Conservation (phyloP, 148 eudicot genomes). For the Rhododendron molle region DNA sequence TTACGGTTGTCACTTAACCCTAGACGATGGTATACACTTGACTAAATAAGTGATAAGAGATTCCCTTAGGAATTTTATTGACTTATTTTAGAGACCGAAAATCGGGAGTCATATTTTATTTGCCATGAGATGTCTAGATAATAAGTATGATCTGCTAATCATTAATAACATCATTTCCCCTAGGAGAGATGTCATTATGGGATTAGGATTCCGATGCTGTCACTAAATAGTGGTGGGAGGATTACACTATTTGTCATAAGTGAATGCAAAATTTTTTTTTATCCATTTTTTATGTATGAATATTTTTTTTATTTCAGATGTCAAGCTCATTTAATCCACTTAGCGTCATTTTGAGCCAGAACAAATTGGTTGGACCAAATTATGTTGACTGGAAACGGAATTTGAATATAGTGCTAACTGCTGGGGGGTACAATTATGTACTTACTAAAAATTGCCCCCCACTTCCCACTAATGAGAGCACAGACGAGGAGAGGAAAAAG, state of each 20-base stretch:
- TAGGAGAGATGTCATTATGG: background rate
- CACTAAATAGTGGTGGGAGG: background rate
- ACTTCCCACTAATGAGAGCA: background rate
- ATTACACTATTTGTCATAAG: background rate
- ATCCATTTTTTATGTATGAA: background rate
- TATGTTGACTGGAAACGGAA: background rate
- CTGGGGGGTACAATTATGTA: background rate
- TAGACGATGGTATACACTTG: background rate
- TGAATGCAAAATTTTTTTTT: background rate
- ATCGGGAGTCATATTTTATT: background rate
- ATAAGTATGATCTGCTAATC: background rate
- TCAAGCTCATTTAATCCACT: background rate
- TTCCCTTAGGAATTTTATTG: background rate
- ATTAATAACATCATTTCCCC: background rate
- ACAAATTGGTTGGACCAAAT: background rate
- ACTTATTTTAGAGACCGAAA: background rate
- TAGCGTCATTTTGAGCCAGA: background rate
- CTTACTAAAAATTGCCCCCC: background rate
- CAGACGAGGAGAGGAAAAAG: background rate
- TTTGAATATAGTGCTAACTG: background rate
- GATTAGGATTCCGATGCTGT: background rate
- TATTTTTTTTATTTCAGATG: background rate
- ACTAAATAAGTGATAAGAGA: background rate
- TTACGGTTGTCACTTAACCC: background rate
- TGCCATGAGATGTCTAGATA: background rate